Base-by-base conservation (phyloP, 345 rosid species). In the Eucalyptus guilfoylei region DNA sequence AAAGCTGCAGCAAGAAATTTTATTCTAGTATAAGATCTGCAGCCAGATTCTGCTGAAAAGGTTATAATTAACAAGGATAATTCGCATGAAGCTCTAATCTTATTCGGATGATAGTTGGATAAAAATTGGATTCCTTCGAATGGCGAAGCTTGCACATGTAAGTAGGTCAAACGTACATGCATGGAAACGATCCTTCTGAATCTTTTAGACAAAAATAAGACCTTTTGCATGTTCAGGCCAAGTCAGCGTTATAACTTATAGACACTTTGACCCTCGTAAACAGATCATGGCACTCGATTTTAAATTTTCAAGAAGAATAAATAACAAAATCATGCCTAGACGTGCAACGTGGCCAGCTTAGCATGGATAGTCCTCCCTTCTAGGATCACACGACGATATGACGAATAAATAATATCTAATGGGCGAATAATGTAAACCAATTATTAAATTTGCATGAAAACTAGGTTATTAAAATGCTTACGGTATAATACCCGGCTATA, bases 1-100 rank as follows among this genome's bases (percentile, higher is more conserved):
- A 88, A 98, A 98, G 8, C 99, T 98, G 93, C 88, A 55, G 15
- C 83, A 37, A 21, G 47, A 40, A 76, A 76, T 76, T 76, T 42
- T 47, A 76, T 76, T 76, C 47, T 40, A 88, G 24, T 30, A 11
- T 76, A 76, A 76, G 83, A 76, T 76, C 47, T 19, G 13, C 7
- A 23, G 83, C 83, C 83, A 40, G 28, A 21, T 37, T 42, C 8
- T 6, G 44, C 12, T 37, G 83, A 72, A 37, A 19, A 37, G 12
- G 28, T 37, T 19, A 37, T 40, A 37, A 21, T 72, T 21, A 40
- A 40, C 83, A 11, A 37, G 47, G 83, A 76, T 40, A 76, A 76
- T 37, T 40, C 15, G 30, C 47, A 11, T 21, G 30, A 21, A 76
- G 83, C 83, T 76, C 30, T 40, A 6, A 40, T 37, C 30, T 76